Base-by-base conservation (phyloP, 2,329 filamentous ascomycete species). In the Cladosporium austrohemisphaericum region DNA sequence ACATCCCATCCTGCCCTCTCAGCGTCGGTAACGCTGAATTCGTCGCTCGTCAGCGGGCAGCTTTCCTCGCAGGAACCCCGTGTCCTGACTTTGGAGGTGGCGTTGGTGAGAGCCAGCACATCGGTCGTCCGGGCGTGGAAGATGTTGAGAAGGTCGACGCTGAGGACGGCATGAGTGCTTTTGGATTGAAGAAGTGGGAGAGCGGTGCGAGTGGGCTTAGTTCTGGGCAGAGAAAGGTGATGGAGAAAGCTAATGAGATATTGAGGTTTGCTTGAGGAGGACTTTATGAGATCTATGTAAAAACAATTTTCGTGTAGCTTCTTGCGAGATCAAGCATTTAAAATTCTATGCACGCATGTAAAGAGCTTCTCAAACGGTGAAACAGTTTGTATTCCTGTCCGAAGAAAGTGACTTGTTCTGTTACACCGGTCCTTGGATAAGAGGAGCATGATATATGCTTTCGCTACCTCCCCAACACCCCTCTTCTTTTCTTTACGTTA, bases 1-100 rank as follows among this genome's bases (percentile, higher is more conserved):
- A 96, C 61, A 95, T 96, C 49, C 90, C 91, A 0, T 84, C 88
- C 0, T 93, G 87, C 48, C 90, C 91, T 0, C 76, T 89, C 23
- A 95, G 89, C 1, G 79, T 84, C 46, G 70, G 75, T 31, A 95
- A 93, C 59, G 83, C 85, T 0, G 69, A 78, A 18, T 93, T 91
- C 62, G 72, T 92, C 1, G 75, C 70, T 1, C 76, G 80, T 13
- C 89, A 95, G 70, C 78, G 85, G 16, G 74, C 80, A n/a, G 79
- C 81, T 0, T 93, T 93, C 57, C 66, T 85, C 2, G 64, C 72
- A 0, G 90, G 89, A 4, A 55, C 55, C 18, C 63, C 64, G 10
- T 62, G 60, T 38, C 75, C 75, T 1, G 75, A 77, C 51, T 77
- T 76, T 57, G 73, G 72, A 0, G 71, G 73, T 1, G 86, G 86